Base-by-base conservation (phyloP, 2,329 filamentous ascomycete genomes). In the Coleophoma crateriformis region DNA sequence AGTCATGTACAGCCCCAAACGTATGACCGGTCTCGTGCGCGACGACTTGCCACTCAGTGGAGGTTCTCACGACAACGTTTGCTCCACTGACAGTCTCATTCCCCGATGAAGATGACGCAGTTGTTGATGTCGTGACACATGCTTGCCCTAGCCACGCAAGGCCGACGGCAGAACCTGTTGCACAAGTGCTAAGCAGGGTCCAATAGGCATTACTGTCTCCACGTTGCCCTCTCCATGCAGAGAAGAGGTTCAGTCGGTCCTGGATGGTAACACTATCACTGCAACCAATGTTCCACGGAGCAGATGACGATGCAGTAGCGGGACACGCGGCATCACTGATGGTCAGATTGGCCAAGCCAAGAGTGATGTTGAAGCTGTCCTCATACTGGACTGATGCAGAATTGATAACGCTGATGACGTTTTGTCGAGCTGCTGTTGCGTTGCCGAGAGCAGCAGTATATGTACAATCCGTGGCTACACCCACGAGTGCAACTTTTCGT, bases 1-100 rank as follows among this genome's bases (percentile, higher is more conserved):
- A 99, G 68, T 99, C 94, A 68, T 99, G 94, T 10, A 96, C 90
- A 5, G 92, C 94, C 42, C 92, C 92, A 67, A 96, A 97, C 0
- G 90, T 97, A 67, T 97, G 92, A 1, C 91, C 92, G 3, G 85
- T 85, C 68, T 97, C 92, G 65, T 97, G 92, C 32, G 92, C 92
- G 68, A 97, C 89, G 51, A 97, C 87, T 66, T 96, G 90, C 92
- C 92, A 97, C 65, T 96, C 91, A 3, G 82, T 86, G 19, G 80
- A 77, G 0, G 90, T 95, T 55, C 82, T 82, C 22, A 94, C 84
- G 19, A 99, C 90, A 1, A 99, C 88, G 64, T 96, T 97, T 53
- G 92, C 85, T 33, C 88, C 88, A 17, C 87, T 84, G 32, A 95
- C 87, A 1, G 84, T 88, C 68, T 94, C 87, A 53, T 79, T 80